Evolutionary conservation across 768 basidiomycete genomes (phyloP), one percentile per base, ranked within the genome.

Genomic region (Cyclocybe aegerita): DNA sequence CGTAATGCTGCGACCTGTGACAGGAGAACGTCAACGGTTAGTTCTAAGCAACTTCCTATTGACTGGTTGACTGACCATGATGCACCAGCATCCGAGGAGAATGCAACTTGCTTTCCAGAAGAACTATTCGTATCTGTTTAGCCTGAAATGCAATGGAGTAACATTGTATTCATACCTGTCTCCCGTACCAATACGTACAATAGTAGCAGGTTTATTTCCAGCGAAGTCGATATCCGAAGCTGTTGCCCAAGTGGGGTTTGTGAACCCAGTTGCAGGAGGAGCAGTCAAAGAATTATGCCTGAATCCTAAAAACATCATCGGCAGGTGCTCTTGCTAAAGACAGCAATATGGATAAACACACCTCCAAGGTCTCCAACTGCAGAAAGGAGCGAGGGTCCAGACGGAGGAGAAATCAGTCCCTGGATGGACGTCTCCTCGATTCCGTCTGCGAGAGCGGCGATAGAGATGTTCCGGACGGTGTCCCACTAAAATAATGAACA

Each of bases 401-500:
- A 69, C 1, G 83, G 82, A 4, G 83, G 83, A 5, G 83, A 83
- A 50, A 86, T 79, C 44, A 87, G 58, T 15, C 72, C 77, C 49
- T 74, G 74, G 4, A 86, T 73, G 9, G 83, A 71, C 0, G 78
- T 82, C 62, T 87, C 82, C 66, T 87, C 85, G 11, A 87, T 71
- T 4, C 85, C 85, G 56, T 83, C 78, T 1, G 85, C 84, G 31
- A 85, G 67, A 0, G 80, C 79, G 43, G 79, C 71, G 47, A 87
- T 65, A 0, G 82, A 79, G 17, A 87, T 73, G 49, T 82, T 85
- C 60, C 77, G 83, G 3, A 56, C 59, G 0, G 76, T 72, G 59
- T 86, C 84, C 85, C 84, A 87, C 70, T 81, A 59, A 12, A 61
- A 4, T 31, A 9, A 40, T 11, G 11, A 46, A 45, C 0, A 47